A percentile compares a stretch with the other conserved stretches of the same genome.
These are phyloP conservation scores for thale cress (Arabidopsis thaliana) DNA, from an alignment of 345 rosid genomes.

Conservation along the genomic window DNA sequence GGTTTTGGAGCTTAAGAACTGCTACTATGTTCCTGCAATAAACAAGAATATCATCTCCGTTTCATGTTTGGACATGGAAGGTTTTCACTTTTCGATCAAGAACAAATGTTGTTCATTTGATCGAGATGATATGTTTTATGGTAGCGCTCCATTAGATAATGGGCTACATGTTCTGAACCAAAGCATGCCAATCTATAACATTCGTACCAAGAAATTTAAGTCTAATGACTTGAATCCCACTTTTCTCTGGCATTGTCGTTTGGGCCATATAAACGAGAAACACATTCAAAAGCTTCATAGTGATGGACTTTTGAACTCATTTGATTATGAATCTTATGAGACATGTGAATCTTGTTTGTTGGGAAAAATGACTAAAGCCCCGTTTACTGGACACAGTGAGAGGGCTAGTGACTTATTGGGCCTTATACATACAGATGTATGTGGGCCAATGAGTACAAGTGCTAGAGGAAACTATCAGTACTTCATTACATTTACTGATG, in stretches of 20 bases:
- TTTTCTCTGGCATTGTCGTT: background rate
- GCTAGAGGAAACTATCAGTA: background rate
- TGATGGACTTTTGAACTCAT: background rate
- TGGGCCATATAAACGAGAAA: background rate
- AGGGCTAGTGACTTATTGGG: background rate
- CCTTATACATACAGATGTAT: constrained; percentile 5
- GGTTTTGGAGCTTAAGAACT: too few species aligned
- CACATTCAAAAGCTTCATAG: background rate
- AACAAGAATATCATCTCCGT: too few species aligned
- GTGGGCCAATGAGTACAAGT: background rate
- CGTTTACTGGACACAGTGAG: background rate
- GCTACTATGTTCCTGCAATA: too few species aligned
- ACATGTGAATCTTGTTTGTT: background rate
- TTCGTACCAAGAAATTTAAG: too few species aligned
- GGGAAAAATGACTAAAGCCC: background rate
- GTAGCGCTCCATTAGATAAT: too few species aligned
- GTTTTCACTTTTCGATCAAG: too few species aligned
- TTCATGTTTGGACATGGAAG: too few species aligned
- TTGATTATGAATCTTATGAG: background rate
- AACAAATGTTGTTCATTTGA: too few species aligned
- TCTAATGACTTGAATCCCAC: too few species aligned
- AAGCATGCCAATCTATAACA: too few species aligned
- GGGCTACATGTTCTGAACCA: too few species aligned
- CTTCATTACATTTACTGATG: constrained; percentile 14
- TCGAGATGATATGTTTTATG: too few species aligned